Evolutionary conservation across 148 eudicot genomes (phyloP).

Genomic region (Rhododendron mucronatum): DNA sequence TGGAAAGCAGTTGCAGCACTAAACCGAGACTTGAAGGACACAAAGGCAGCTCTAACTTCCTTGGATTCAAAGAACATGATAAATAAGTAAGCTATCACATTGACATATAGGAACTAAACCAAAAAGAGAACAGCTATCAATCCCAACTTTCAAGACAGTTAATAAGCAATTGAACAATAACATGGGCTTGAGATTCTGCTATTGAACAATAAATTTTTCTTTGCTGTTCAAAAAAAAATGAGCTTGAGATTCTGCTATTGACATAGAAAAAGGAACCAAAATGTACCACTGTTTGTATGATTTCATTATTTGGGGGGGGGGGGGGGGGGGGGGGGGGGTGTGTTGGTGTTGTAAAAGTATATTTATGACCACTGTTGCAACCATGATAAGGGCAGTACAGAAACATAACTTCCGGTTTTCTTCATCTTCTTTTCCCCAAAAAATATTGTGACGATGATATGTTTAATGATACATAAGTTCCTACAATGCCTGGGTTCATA

Average conservation of each 20-base stretch:
- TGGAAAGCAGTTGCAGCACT: constrained; percentile 57
- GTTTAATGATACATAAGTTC: background rate
- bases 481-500: background rate
- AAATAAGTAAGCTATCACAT: constrained; percentile 16
- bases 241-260: background rate
- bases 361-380: background rate
- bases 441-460: background rate
- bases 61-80: constrained; percentile 19
- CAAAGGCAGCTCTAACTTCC: constrained; percentile 84
- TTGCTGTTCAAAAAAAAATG: background rate
- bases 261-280: background rate
- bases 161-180: background rate
- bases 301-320: too few relatives aligned
- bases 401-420: background rate
- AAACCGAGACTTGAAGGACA: constrained; percentile 76
- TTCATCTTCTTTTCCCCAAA: background rate
- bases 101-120: background rate
- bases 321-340: background rate
- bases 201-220: background rate
- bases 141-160: background rate
- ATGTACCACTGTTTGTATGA: background rate
- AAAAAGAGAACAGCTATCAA: background rate
- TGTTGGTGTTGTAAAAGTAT: too few relatives aligned
- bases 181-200: background rate
- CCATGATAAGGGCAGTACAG: background rate